These are phyloP conservation scores for Candida corydali DNA, from an alignment of 805 yeast species.

Conservation along the genomic window DNA sequence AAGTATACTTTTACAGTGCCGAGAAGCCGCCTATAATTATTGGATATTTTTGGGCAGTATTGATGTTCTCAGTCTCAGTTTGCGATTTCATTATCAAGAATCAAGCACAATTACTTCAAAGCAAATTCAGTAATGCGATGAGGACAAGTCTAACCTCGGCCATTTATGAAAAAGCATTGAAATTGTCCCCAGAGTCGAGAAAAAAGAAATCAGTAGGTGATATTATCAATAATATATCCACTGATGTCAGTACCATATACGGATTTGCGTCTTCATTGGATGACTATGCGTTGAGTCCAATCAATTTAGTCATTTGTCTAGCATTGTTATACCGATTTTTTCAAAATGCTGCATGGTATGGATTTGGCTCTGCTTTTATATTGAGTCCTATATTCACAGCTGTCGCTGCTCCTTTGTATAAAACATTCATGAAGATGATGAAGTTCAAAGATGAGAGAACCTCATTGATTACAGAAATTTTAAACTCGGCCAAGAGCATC, in stretches of 20 bases:
- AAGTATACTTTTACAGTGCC: conserved; percentile 9
- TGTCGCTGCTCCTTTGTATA: conserved; percentile 21
- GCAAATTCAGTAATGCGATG: conserved; percentile 13
- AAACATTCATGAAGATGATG: conserved; percentile 24
- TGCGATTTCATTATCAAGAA: conserved; percentile 19
- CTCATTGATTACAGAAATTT: conserved; percentile 34
- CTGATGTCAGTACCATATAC: conserved; percentile 20
- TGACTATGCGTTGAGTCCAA: conserved; percentile 18
- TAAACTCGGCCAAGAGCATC: conserved; percentile 33
- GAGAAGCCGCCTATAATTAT: conserved; percentile 21
- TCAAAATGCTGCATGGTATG: conserved; percentile 33
- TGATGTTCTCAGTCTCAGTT: conserved; percentile 22
- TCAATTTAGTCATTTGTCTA: conserved; percentile 22
- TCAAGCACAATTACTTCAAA: conserved; percentile 13
- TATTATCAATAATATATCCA: conserved; percentile 27
- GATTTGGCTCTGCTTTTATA: conserved; percentile 25
- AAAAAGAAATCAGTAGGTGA: conserved; percentile 30
- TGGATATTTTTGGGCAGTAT: conserved; percentile 21
- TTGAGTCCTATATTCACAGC: conserved; percentile 27
- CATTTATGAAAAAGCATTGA: conserved; percentile 25
- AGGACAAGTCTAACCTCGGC: conserved; percentile 20
- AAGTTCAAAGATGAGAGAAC: conserved; percentile 34
- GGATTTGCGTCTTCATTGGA: conserved; percentile 8
- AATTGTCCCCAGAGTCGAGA: conserved; percentile 27
- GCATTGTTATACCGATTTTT: conserved; percentile 29